phyloP scores from a whole-genome alignment of 768 basidiomycete species.

The Pisolithus orientalis region DNA sequence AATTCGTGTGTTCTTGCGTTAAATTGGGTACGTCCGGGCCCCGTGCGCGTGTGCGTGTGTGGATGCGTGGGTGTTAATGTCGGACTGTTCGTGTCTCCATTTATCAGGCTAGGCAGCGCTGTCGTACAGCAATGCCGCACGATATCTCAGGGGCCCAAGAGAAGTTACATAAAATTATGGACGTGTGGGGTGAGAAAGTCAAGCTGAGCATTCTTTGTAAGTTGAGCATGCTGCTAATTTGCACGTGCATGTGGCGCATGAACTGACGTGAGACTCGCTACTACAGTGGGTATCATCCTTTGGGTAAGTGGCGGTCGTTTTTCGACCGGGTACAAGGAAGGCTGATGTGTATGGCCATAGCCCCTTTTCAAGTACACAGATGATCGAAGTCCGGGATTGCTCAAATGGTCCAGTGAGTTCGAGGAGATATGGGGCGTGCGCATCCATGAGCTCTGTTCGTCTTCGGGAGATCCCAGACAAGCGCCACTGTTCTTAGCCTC shows the following conservation, averaged over 20 bases:
- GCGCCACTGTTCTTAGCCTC: constrained; percentile 13
- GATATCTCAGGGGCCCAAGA: constrained; percentile 31
- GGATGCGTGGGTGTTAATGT: background rate
- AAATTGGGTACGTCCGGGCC: constrained; percentile 44
- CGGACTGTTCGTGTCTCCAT: background rate
- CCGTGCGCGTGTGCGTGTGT: background rate
- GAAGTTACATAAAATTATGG: constrained; percentile 34
- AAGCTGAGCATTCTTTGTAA: constrained; percentile 41
- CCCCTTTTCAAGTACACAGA: constrained; percentile 61
- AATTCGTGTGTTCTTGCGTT: constrained; percentile 62
- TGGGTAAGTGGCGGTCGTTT: constrained; percentile 45
- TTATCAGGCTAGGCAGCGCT: constrained; percentile 27
- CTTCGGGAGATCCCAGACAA: constrained; percentile 12
- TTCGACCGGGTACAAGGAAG: constrained; percentile 16
- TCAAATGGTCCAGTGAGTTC: constrained; percentile 56
- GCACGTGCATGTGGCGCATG: constrained; percentile 11
- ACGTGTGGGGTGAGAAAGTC: constrained; percentile 34
- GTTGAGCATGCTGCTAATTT: constrained; percentile 28
- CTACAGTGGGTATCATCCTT: constrained; percentile 53
- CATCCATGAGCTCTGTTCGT: constrained; percentile 40
- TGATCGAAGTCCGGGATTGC: constrained; percentile 47
- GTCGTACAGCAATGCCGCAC: constrained; percentile 19
- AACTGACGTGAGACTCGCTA: constrained; percentile 16
- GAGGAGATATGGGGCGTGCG: constrained; percentile 63
- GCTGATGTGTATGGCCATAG: constrained; percentile 30